These are phyloP conservation scores for Reutealis trisperma DNA, from an alignment of 345 rosid species.

Conservation along the genomic window DNA sequence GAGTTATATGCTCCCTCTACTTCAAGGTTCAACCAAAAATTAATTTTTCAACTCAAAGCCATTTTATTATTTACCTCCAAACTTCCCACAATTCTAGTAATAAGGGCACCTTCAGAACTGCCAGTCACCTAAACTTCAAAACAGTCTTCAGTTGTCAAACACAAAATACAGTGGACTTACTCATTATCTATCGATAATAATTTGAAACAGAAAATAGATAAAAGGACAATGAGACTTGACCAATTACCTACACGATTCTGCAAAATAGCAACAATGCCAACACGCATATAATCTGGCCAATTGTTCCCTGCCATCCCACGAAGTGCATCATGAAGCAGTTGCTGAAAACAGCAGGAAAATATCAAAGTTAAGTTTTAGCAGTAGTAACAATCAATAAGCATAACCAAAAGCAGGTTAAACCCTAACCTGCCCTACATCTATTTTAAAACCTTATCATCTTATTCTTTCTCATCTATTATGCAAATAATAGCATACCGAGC, in stretches of 20 bases:
- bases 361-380: conserved; percentile 12
- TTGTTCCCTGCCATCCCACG: conserved; percentile 41
- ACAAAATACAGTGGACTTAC: neutral
- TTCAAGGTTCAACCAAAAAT: no score
- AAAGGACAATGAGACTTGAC: neutral
- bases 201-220: conserved; percentile 1
- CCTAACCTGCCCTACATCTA: neutral
- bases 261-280: conserved; percentile 72
- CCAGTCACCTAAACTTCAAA: conserved; percentile 4
- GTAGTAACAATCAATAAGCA: neutral
- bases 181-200: neutral
- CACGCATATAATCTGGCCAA: conserved; percentile 66
- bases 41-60: neutral
- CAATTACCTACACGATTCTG: conserved; percentile 80
- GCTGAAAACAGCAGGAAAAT: conserved; percentile 41
- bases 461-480: conserved; percentile 8
- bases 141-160: neutral
- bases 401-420: neutral
- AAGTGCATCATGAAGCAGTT: conserved; percentile 56
- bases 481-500: conserved; percentile 40
- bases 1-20: no score
- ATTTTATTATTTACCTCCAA: conserved; percentile 2
- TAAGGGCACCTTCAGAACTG: neutral
- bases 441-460: neutral
- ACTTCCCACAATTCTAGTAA: conserved; percentile 4